Conservation (phyloP, 169 alveolate species). For the Plasmodium malariae region DNA sequence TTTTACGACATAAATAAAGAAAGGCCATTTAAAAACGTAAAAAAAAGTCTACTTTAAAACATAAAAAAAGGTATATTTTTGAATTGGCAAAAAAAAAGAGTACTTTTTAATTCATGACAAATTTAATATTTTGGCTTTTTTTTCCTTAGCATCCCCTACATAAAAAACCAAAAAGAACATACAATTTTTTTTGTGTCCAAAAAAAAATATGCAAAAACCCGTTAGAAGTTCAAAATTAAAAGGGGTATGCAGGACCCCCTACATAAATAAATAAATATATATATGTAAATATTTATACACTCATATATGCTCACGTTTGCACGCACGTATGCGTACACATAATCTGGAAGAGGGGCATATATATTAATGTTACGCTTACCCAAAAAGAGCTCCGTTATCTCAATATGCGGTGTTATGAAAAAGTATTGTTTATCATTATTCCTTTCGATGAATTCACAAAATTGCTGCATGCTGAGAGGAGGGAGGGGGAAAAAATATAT, state of each 20-base stretch:
- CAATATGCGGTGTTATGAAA: constrained; percentile 73
- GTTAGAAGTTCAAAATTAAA: not conserved
- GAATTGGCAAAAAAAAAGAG: too few relatives aligned
- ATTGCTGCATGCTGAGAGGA: constrained; percentile 42
- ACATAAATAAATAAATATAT: not conserved
- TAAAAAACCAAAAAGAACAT: constrained; percentile 3
- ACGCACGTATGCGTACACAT: too few relatives aligned
- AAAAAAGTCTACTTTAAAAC: too few relatives aligned
- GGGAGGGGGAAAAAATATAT: not conserved
- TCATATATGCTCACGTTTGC: not conserved
- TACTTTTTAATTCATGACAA: constrained; percentile 59
- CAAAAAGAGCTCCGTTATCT: constrained; percentile 65
- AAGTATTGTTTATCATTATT: constrained; percentile 56
- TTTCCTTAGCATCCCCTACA: constrained; percentile 59
- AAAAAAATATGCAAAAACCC: not conserved
- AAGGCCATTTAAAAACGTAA: constrained; percentile 16
- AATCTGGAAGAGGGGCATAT: not conserved
- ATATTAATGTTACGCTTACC: constrained; percentile 23
- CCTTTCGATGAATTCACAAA: constrained; percentile 47
- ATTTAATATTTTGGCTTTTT: constrained; percentile 65
- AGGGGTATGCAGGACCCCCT: too few relatives aligned
- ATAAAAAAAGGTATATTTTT: too few relatives aligned
- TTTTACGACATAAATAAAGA: too few relatives aligned
- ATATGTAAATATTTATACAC: not conserved
- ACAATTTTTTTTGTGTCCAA: not conserved